A percentile compares a stretch with the other conserved stretches of the same genome.
phyloP scores from a whole-genome alignment of 1,139 yeast genomes.

The Pichia sp. region DNA sequence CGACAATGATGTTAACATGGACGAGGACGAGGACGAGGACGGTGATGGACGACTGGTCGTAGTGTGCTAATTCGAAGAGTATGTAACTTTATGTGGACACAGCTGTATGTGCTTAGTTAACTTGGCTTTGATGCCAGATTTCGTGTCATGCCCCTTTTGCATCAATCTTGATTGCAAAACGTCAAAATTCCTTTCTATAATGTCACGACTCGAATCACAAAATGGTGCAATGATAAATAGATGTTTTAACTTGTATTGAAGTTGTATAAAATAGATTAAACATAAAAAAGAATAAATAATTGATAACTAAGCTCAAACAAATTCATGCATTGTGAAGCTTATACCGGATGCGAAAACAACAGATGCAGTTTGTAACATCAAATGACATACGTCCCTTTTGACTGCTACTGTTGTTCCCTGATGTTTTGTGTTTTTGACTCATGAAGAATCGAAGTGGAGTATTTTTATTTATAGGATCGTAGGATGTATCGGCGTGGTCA shows the following conservation, averaged over 20 bases:
- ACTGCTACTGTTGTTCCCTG: not conserved
- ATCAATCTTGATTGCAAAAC: no score
- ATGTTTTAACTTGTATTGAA: constrained; percentile 7
- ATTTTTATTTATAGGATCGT: not conserved
- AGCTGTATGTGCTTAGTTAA: no score
- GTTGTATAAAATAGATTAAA: constrained; percentile 14
- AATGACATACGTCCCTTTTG: not conserved
- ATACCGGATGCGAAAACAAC: not conserved
- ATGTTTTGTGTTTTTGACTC: not conserved
- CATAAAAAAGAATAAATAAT: constrained; percentile 14
- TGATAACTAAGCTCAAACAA: not conserved
- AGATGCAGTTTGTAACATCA: not conserved
- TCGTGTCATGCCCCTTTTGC: no score
- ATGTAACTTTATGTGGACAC: no score
- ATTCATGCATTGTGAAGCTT: not conserved
- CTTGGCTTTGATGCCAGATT: no score
- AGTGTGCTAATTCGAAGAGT: constrained; percentile 24
- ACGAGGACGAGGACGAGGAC: constrained; percentile 18
- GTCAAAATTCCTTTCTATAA: no score
- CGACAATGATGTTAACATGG: constrained; percentile 18
- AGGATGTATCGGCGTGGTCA: not conserved
- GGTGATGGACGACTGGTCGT: constrained; percentile 32
- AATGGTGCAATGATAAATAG: not conserved
- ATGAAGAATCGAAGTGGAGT: not conserved
- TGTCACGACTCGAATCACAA: no score